Evolutionary conservation across 2,329 filamentous ascomycete genomes (phyloP), one percentile per base, ranked within the genome.

Genomic region (Diplocarpon rosae): DNA sequence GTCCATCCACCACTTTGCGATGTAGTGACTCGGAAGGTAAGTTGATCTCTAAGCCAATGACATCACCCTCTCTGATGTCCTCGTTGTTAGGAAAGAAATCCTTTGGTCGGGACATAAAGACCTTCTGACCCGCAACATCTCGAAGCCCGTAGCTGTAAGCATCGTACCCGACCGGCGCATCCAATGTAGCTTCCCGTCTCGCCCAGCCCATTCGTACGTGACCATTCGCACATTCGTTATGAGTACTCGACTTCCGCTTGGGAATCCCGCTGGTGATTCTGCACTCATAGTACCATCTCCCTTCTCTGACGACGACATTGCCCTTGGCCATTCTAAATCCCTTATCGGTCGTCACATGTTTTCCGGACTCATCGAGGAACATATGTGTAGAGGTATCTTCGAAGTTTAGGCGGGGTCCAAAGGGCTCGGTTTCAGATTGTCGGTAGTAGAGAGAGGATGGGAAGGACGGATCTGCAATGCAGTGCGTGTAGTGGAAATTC

Each of bases 61-160:
- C 86, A 63, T 98, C 92, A 36, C 90, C 92, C 63, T 95, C 88
- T 36, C 76, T 73, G 41, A 96, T 78, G 45, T 87, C 77, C 61
- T 90, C 83, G 37, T 82, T 81, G 1, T 82, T 74, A 0, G 80
- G 80, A 51, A 89, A 89, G 64, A 95, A 90, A 53, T 89, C 84
- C 59, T 87, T 87, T n/a, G 89, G 88, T 39, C 90, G 80, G 51
- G 89, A 95, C 69, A 92, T 87, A 67, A 92, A 87, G 42, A 95
- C 85, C 50, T 90, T 90, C 62, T 96, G 88, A 15, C 92, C 92
- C 28, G 83, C 76, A 17, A 89, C 81, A 59, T 98, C 92, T 35
- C 89, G 83, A 46, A 96, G 77, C 37, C 85, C 90, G 62, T 96
- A 96, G 60, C 89, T 94, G 66, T 96, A 95, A 34, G 84, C 84